Evolutionary conservation across 306 rosid genomes (phyloP), one percentile per base, ranked within the genome.

Genomic region (Malus domestica): DNA sequence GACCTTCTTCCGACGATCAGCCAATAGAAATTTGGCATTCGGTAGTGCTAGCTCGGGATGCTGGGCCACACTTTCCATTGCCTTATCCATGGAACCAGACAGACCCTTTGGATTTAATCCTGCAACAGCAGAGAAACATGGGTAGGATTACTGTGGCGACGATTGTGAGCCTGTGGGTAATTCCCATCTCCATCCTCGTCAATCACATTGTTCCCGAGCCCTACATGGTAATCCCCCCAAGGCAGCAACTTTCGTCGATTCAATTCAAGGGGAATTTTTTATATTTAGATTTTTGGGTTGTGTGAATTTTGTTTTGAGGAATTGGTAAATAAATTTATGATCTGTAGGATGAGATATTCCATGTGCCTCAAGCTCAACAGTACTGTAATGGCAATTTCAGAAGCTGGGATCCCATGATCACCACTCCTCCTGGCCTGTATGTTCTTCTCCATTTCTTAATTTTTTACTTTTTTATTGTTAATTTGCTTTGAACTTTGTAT

Each of bases 391-490:
- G 97, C 63, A 88, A 92, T 76, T 92, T 96, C 84, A 57, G 92
- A 76, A 90, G 97, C 78, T 92, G 99, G 99, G 98, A 96, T 75
- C 99, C 98, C 66, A 92, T 89, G 98, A 92, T 92, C 67, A 90
- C 99, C 51, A 96, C 96, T 30, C 97, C 99, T 79, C 98, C 97
- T 79, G 98, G 97, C 90, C 79, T 95, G 97, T 95, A 90, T 68
- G 93, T 84, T 38, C 27, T 85, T 73, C 49, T 15, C 38, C 54
- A 58, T 38, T 67, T 22, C 79, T 61, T 16, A 35, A 58, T 70
- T 80, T 44, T 20, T 65, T 49, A 49, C 55, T 0, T 15, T 49
- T 64, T 69, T 27, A 10, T 33, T 44, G 32, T 59, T 32, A 29
- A 1, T 49, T 35, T 27, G 22, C 33, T 67, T n/a, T 54, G 10